Evolutionary conservation across 2,329 filamentous ascomycete genomes (phyloP), one percentile per base, ranked within the genome.

Genomic region (Peltaster fructicola): DNA sequence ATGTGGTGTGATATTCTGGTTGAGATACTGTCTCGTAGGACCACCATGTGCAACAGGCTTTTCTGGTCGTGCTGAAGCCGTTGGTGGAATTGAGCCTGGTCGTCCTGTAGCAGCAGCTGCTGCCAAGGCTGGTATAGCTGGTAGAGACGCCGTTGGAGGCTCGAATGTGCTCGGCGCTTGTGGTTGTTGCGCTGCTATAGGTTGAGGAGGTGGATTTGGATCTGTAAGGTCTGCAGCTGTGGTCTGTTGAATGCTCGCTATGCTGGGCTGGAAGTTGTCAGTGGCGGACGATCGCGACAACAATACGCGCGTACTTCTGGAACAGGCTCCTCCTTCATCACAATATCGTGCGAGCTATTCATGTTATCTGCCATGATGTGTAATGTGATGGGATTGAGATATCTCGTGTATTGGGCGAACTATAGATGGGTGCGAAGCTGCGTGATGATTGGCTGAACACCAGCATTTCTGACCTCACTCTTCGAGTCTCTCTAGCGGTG

Each of bases 1-100:
- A 41, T 61, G 51, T 26, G 58, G 59, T 20, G 58, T 63, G 16
- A 62, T 48, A 35, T 60, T 45, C 37, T 52, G 46, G 32, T 62
- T 63, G 33, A 63, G 36, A 35, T 59, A 62, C 22, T 60, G 51
- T 7, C 59, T 41, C 14, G 57, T 60, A 2, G 57, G 53, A 13
- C 52, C 53, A 5, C 59, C 59, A 32, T 63, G 57, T 11, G 55
- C 47, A 18, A 53, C 53, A 11, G 58, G 44, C 29, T 47, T 45
- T 8, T 47, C 43, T 0, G 48, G 48, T 5, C 40, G 36, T 2
- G 39, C 37, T 10, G 42, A 23, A 4, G 43, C 27, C 13, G 38
- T 40, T 14, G 44, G 37, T 9, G 45, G 39, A 32, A 47, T 41
- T 20, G 43, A 42, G 26, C 35, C 32, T 15, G 41, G 36, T 24